Percentiles rank a stretch among this genome's conserved stretches.
These are phyloP conservation scores for Erodium moschatum DNA, from an alignment of 441 rosid species.

Conservation along the genomic window DNA sequence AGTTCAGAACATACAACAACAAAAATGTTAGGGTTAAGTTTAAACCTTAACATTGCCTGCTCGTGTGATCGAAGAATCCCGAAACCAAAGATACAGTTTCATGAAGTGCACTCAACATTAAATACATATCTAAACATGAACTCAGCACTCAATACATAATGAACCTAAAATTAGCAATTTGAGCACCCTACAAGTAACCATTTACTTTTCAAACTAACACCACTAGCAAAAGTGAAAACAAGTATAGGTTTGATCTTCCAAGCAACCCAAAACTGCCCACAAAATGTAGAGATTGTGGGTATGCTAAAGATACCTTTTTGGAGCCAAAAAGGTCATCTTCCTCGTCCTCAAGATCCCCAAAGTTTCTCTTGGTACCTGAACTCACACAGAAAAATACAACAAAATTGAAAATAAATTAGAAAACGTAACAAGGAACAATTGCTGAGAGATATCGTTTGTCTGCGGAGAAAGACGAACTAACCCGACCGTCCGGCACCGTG, in stretches of 20 bases:
- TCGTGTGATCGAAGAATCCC: too few species aligned
- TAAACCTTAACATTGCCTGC: too few species aligned
- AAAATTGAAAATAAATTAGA: neutral
- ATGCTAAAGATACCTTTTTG: slow-evolving; percentile 41
- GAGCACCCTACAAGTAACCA: neutral
- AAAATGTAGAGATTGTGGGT: neutral
- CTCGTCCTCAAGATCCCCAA: slow-evolving; percentile 82
- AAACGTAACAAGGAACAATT: neutral
- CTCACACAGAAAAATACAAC: slow-evolving; percentile 1
- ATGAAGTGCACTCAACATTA: neutral
- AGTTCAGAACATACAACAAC: neutral
- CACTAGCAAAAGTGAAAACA: too few species aligned
- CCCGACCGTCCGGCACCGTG: slow-evolving; percentile 50
- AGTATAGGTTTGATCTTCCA: slow-evolving; percentile 6
- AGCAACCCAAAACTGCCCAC: slow-evolving; percentile 1
- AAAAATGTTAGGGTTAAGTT: too few species aligned
- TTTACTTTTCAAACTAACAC: neutral
- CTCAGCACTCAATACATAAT: neutral
- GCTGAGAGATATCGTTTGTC: neutral
- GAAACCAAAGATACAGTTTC: neutral
- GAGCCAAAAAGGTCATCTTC: slow-evolving; percentile 86
- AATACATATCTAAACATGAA: too few species aligned
- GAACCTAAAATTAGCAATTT: neutral
- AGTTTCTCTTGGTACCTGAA: slow-evolving; percentile 66
- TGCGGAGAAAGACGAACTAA: slow-evolving; percentile 15